These are phyloP conservation scores for Nannochloris sp. DNA, from an alignment of 139 green algal genomes.

Conservation along the genomic window DNA sequence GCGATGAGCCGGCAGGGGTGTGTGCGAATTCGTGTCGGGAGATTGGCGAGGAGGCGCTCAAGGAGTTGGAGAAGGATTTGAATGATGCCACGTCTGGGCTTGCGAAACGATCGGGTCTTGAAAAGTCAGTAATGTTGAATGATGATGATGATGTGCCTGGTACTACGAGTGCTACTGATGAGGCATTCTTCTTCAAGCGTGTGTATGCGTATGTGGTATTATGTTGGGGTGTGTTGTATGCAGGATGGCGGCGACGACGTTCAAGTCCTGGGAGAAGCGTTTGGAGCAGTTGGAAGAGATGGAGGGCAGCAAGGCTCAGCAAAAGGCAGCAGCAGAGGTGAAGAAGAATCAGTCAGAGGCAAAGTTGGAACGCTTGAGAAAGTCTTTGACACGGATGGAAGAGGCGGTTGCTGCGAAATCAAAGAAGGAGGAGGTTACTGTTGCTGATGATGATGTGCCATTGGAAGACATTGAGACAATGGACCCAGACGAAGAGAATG, in stretches of 20 bases:
- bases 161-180: too few relatives aligned
- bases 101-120: background rate
- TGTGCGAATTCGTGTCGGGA: slow-evolving; percentile 75
- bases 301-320: background rate
- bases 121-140: background rate
- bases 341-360: background rate
- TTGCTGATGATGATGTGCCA: background rate
- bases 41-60: slow-evolving; percentile 37
- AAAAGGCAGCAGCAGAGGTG: slow-evolving; percentile 3
- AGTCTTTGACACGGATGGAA: slow-evolving; percentile 21
- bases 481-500: slow-evolving; percentile 16
- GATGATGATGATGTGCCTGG: too few relatives aligned
- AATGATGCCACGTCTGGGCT: slow-evolving; percentile 13
- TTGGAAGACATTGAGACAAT: slow-evolving; percentile 31
- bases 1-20: slow-evolving; percentile 58
- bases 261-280: background rate
- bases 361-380: slow-evolving; percentile 2
- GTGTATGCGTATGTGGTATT: background rate
- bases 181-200: background rate
- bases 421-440: background rate
- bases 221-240: background rate
- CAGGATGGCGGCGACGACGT: background rate
- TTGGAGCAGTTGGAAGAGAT: slow-evolving; percentile 1
- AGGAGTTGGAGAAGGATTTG: slow-evolving; percentile 27
- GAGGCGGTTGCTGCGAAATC: slow-evolving; percentile 30